These are phyloP conservation scores for Asparagopsis taxiformis DNA, from an alignment of 31 red algal genomes.

Conservation along the genomic window DNA sequence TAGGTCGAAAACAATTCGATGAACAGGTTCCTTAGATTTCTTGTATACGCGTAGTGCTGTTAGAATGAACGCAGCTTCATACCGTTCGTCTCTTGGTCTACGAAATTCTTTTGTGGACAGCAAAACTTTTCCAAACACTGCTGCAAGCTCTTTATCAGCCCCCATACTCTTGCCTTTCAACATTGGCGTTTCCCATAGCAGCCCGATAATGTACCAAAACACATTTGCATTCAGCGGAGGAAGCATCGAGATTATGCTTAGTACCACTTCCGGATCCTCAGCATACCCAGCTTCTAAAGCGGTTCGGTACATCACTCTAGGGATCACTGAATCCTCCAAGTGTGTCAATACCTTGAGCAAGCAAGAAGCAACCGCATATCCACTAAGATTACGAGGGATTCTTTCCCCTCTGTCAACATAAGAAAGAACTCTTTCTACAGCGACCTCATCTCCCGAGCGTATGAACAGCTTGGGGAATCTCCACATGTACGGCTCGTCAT, in stretches of 20 bases:
- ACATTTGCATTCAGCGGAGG: slow-evolving; percentile 81
- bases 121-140: slow-evolving; percentile 62
- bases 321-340: slow-evolving; percentile 77
- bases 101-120: slow-evolving; percentile 9
- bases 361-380: slow-evolving; percentile 62
- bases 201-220: slow-evolving; percentile 76
- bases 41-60: slow-evolving; percentile 24
- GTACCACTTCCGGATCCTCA: slow-evolving; percentile 27
- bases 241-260: slow-evolving; percentile 38
- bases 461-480: slow-evolving; percentile 54
- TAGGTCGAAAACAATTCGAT: slow-evolving; percentile 43
- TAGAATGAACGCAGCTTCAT: slow-evolving; percentile 39
- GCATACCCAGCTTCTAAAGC: slow-evolving; percentile 56
- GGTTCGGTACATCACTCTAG: slow-evolving; percentile 32
- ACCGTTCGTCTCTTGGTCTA: slow-evolving; percentile 8
- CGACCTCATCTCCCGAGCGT: slow-evolving; percentile 19
- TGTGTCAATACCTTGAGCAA: slow-evolving; percentile 68
- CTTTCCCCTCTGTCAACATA: slow-evolving; percentile 51
- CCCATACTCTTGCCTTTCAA: slow-evolving; percentile 22
- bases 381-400: slow-evolving; percentile 39
- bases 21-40: background rate
- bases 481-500: slow-evolving; percentile 14
- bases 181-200: slow-evolving; percentile 53
- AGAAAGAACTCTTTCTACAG: slow-evolving; percentile 32
- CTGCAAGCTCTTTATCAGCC: slow-evolving; percentile 26